Evolutionary conservation across 768 basidiomycete species (phyloP), one percentile per base, ranked within the genome.

Genomic region (Podaxis carcinomalis): DNA sequence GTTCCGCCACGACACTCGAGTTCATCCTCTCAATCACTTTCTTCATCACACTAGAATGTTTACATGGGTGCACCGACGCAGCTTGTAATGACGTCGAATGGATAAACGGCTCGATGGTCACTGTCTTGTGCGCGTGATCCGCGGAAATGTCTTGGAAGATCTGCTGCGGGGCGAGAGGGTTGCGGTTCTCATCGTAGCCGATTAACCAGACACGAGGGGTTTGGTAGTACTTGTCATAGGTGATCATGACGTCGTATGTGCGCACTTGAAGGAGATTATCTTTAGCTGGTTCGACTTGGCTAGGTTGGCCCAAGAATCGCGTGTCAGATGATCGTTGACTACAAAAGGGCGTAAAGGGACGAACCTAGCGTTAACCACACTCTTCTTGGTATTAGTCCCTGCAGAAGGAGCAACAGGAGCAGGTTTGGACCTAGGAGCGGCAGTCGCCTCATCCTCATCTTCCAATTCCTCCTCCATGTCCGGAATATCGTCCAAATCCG

Each of bases 11-110:
- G 27, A 94, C 89, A 63, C 87, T 87, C 65, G 84, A 85, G 75
- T 98, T 97, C 95, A 98, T 98, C 60, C 96, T 85, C 73, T 98
- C 96, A 70, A 98, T 98, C 63, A 98, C 93, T 73, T 98, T 98
- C 84, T 97, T 98, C 97, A 99, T 99, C 61, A 99, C 97, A 73
- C 89, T 93, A 1, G 95, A 92, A 73, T 99, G 96, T 71, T 97
- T 98, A 84, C 96, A 99, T 1, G 96, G 96, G 73, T 99, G 96
- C 10, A 99, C 96, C 0, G 91, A 94, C 0, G 95, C 97, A 1
- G 89, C 87, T 70, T 93, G 89, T 50, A 95, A 81, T 10, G 88
- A 86, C 1, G 84, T 77, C 0, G 90, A 91, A 74, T 98, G 95
- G n/a, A 95, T 94, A 84, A 99, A 99, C 0, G 89, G 85, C 73